A percentile compares a stretch with the other conserved stretches of the same genome.
These are phyloP conservation scores for Ilyonectria destructans DNA, from an alignment of 2,329 filamentous ascomycete genomes.

Conservation along the genomic window DNA sequence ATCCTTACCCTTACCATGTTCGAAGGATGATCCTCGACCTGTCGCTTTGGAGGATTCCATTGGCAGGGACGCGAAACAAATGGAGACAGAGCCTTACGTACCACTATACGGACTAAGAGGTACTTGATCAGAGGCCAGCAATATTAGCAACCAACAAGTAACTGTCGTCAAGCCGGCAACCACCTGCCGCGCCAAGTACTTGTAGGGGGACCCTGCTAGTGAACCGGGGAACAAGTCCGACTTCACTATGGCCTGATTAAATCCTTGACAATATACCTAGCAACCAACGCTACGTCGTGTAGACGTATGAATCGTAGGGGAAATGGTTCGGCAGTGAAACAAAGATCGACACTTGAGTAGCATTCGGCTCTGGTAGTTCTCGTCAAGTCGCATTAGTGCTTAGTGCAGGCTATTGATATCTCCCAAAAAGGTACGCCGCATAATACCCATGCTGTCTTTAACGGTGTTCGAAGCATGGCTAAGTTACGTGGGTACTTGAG, in stretches of 20 bases:
- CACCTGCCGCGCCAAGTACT: not conserved
- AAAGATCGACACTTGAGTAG: not conserved
- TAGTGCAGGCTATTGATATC: not conserved
- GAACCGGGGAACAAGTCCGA: not conserved
- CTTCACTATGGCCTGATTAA: not conserved
- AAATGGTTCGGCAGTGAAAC: not conserved
- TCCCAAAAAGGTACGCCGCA: not conserved
- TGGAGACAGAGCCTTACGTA: too few species aligned
- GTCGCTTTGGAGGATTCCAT: too few species aligned
- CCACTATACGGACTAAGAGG: too few species aligned
- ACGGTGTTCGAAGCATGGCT: not conserved
- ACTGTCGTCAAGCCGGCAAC: not conserved
- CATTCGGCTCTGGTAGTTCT: not conserved
- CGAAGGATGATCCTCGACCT: too few species aligned
- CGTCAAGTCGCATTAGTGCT: not conserved
- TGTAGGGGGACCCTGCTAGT: not conserved
- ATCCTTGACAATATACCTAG: not conserved
- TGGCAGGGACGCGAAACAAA: too few species aligned
- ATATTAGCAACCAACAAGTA: too few species aligned
- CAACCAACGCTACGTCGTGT: not conserved
- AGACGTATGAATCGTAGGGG: not conserved
- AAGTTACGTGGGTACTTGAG: not conserved
- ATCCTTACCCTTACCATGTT: too few species aligned
- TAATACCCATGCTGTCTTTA: not conserved
- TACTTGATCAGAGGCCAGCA: not conserved